phyloP scores from a whole-genome alignment of 768 basidiomycete genomes.

The Leccinum ochraceum region DNA sequence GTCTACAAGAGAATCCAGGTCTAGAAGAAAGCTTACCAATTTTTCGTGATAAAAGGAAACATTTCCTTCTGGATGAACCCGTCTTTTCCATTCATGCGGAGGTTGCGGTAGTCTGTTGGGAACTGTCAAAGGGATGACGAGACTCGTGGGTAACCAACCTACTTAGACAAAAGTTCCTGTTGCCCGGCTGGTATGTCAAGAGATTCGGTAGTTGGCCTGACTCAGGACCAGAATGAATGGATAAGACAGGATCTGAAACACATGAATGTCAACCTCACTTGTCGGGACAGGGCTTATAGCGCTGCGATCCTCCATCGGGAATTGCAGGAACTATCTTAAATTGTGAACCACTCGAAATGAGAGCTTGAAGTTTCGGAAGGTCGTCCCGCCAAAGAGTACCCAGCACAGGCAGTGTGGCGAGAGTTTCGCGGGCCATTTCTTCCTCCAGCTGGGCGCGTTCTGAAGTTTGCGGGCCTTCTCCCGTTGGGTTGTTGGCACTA shows the following conservation, averaged over 20 bases:
- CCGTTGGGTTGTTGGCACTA: neutral
- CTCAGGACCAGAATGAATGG: neutral
- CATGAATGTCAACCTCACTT: neutral
- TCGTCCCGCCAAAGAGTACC: neutral
- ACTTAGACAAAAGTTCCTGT: conserved; percentile 9
- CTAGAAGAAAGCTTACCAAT: conserved; percentile 7
- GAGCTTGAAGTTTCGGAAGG: neutral
- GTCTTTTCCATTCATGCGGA: conserved; percentile 7
- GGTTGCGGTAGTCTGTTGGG: neutral
- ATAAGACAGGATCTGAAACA: neutral
- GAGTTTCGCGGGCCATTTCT: neutral
- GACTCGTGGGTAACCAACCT: neutral
- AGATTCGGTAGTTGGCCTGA: neutral
- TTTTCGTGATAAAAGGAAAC: conserved; percentile 12
- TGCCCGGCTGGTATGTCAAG: conserved; percentile 10
- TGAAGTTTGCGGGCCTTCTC: neutral
- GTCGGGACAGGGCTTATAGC: conserved; percentile 6
- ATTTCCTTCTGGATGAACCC: conserved; percentile 17
- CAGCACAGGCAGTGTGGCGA: conserved; percentile 4
- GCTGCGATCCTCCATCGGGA: conserved; percentile 12
- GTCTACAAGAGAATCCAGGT: neutral
- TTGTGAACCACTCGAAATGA: neutral
- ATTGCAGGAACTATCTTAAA: neutral
- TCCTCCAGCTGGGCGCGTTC: neutral
- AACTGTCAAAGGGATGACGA: neutral